Percentiles rank a stretch among this genome's conserved stretches.
These are phyloP conservation scores for Spergularia marina DNA, from an alignment of 148 eudicot genomes.

Conservation along the genomic window DNA sequence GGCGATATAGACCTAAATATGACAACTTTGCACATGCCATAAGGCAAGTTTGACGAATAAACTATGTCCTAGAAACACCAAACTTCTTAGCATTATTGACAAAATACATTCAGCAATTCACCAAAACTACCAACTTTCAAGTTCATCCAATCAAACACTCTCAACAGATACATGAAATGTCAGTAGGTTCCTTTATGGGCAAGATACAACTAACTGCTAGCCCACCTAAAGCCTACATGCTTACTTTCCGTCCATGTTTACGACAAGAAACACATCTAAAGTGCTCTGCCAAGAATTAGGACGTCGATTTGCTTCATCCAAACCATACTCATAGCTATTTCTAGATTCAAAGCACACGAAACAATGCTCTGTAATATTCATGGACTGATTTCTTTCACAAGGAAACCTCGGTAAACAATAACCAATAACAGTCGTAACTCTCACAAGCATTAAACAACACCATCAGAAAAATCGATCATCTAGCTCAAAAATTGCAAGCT, in stretches of 20 bases:
- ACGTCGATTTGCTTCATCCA: constrained; percentile 24
- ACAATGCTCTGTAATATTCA: neutral
- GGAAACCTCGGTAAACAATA: neutral
- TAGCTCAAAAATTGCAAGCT: neutral
- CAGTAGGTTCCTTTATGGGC: constrained; percentile 56
- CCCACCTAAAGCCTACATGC: constrained; percentile 61
- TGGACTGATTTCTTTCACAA: neutral
- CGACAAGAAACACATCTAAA: constrained; percentile 46
- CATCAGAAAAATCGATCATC: neutral
- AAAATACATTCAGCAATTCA: neutral
- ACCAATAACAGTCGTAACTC: neutral
- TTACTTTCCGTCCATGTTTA: constrained; percentile 65
- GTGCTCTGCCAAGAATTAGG: constrained; percentile 67
- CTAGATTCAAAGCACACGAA: constrained; percentile 1
- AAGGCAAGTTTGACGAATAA: neutral
- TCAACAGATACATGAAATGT: constrained; percentile 18
- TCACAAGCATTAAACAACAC: neutral
- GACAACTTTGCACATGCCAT: neutral
- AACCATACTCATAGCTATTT: neutral
- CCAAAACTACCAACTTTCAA: neutral
- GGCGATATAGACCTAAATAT: neutral
- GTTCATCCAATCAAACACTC: neutral
- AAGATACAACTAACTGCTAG: constrained; percentile 24
- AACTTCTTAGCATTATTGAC: neutral
- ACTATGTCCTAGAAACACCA: neutral